phyloP scores from a whole-genome alignment of 1,284 basidiomycete species.

The Agroathelia rolfsii region DNA sequence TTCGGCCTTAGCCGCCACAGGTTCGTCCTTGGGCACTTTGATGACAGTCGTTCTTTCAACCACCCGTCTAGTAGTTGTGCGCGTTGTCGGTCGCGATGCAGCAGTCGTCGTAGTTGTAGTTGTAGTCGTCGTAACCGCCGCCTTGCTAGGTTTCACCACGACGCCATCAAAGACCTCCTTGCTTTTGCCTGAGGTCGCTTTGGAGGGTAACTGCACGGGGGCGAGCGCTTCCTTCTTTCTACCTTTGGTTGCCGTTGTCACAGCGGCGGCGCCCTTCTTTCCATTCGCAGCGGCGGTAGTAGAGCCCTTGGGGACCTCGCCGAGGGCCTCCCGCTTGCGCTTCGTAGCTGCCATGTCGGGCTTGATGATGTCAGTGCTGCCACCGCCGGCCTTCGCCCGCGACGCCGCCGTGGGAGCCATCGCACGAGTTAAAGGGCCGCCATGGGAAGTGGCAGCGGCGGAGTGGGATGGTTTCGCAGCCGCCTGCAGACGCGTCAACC shows the following conservation, averaged over 20 bases:
- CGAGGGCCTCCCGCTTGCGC: conserved; percentile 66
- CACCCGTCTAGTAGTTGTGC: no score
- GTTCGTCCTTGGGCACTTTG: no score
- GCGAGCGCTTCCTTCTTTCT: conserved; percentile 31
- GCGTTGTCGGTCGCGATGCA: conserved; percentile 27
- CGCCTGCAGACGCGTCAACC: conserved; percentile 39
- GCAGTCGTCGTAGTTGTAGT: conserved; percentile 10
- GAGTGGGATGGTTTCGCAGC: conserved; percentile 48
- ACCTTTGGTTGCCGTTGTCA: conserved; percentile 26
- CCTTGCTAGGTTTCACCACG: conserved; percentile 35
- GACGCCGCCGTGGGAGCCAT: conserved; percentile 38
- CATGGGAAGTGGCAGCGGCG: conserved; percentile 27
- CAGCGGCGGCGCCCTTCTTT: conserved; percentile 22
- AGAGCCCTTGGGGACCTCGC: no score
- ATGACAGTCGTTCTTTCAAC: no score
- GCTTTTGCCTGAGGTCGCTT: no score
- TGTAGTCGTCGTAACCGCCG: conserved; percentile 22
- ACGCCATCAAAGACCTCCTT: conserved; percentile 45
- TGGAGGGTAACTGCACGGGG: conserved; percentile 18
- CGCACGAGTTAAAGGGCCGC: conserved; percentile 32
- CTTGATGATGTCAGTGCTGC: conserved; percentile 27
- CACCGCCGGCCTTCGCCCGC: conserved; percentile 32
- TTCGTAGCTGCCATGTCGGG: conserved; percentile 39
- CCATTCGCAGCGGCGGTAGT: conserved; percentile 40
- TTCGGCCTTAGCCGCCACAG: no score